Percentiles rank a stretch among this genome's conserved stretches.
Evolutionary conservation across 768 basidiomycete genomes (phyloP).

Genomic region (Tricholoma terreum): DNA sequence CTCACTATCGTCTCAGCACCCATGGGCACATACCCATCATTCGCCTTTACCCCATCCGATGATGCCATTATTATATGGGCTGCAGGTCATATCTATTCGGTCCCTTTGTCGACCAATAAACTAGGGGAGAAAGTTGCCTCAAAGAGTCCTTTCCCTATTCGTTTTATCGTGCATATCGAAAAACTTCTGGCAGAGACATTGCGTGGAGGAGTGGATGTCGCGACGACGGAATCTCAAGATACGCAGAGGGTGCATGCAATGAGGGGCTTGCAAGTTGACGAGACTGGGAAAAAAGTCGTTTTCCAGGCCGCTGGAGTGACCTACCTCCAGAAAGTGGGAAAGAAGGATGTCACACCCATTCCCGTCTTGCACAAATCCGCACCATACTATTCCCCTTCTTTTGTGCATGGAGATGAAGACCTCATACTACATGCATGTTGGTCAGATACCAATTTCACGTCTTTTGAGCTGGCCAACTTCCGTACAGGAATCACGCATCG

Average conservation of each 20-base stretch:
- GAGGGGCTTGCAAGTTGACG: slow-evolving; percentile 56
- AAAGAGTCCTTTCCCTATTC: slow-evolving; percentile 45
- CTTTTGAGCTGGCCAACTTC: slow-evolving; percentile 63
- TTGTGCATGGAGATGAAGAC: slow-evolving; percentile 48
- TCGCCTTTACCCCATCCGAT: slow-evolving; percentile 61
- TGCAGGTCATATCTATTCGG: slow-evolving; percentile 61
- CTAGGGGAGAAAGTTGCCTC: slow-evolving; percentile 48
- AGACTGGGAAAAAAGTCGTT: slow-evolving; percentile 48
- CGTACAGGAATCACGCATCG: slow-evolving; percentile 41
- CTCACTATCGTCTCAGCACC: slow-evolving; percentile 62
- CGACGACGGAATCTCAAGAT: slow-evolving; percentile 49
- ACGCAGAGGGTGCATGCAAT: slow-evolving; percentile 61
- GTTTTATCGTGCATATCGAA: slow-evolving; percentile 61
- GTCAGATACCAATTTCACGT: slow-evolving; percentile 61
- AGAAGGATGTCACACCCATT: slow-evolving; percentile 31
- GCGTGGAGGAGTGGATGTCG: slow-evolving; percentile 44
- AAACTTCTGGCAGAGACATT: slow-evolving; percentile 63
- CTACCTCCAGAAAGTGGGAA: slow-evolving; percentile 45
- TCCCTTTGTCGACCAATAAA: slow-evolving; percentile 53
- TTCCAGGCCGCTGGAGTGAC: slow-evolving; percentile 69
- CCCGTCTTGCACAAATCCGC: slow-evolving; percentile 47
- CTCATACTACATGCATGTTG: slow-evolving; percentile 65
- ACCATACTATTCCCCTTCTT: slow-evolving; percentile 68
- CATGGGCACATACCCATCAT: slow-evolving; percentile 79
- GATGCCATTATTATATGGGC: slow-evolving; percentile 71